Evolutionary conservation across 106 monocot genomes (phyloP).

Genomic region (Dioscorea alata): DNA sequence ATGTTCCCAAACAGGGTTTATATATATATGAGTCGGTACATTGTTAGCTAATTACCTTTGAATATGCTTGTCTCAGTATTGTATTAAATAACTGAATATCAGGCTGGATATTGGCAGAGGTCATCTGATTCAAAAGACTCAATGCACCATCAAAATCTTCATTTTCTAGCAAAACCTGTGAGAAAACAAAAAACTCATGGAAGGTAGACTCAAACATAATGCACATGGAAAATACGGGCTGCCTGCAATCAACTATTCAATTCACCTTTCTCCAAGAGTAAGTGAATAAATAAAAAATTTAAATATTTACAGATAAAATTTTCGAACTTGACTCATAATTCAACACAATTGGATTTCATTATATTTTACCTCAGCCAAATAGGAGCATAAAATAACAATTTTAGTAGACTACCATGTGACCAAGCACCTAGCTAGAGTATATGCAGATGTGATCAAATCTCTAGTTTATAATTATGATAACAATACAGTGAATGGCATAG

Average conservation of each 20-base stretch:
- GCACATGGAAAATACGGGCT: background rate
- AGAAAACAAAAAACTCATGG: background rate
- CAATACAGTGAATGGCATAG: too few species aligned
- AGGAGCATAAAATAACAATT: background rate
- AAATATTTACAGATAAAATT: background rate
- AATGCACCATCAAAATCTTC: slow-evolving; percentile 56
- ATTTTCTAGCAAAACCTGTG: slow-evolving; percentile 57
- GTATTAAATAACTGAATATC: slow-evolving; percentile 77
- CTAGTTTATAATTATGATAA: too few species aligned
- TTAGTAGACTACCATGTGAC: background rate
- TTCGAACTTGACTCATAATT: background rate
- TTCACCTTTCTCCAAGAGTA: background rate
- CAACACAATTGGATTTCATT: background rate
- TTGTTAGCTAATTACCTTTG: slow-evolving; percentile 33
- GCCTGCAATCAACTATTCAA: background rate
- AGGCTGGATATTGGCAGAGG: slow-evolving; percentile 32
- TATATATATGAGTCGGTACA: background rate
- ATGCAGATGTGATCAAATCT: background rate
- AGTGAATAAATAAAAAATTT: background rate
- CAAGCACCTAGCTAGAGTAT: background rate
- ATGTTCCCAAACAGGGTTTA: background rate
- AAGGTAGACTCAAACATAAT: background rate
- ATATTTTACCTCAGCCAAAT: background rate
- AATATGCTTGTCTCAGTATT: slow-evolving; percentile 51
- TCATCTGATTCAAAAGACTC: slow-evolving; percentile 34